Conservation (phyloP, 1,139 yeast genomes). For the Spathaspora sp. region DNA sequence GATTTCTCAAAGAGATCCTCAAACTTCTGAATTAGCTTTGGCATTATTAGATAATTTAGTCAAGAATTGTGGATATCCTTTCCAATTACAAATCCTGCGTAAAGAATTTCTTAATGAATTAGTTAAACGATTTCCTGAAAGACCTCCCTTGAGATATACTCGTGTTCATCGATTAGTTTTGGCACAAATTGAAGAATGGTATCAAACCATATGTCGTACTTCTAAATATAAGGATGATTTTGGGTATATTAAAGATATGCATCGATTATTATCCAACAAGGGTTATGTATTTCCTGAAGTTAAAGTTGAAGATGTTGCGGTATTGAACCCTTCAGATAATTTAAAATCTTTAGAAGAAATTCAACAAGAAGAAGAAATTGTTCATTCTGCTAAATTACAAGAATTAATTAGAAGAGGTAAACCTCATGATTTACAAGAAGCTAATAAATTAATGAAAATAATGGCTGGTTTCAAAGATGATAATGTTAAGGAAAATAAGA, state of each 20-base stretch:
- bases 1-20: constrained; percentile 80
- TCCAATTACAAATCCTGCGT: constrained; percentile 90
- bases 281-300: constrained; percentile 92
- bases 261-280: constrained; percentile 79
- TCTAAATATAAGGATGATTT: constrained; percentile 89
- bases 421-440: constrained; percentile 94
- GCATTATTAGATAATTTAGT: constrained; percentile 81
- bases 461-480: constrained; percentile 98
- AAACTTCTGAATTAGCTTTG: constrained; percentile 62
- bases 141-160: constrained; percentile 85
- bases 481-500: constrained; percentile 62
- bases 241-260: constrained; percentile 94
- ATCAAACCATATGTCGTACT: constrained; percentile 89
- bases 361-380: constrained; percentile 88
- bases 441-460: constrained; percentile 92
- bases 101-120: constrained; percentile 92
- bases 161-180: constrained; percentile 81
- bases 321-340: constrained; percentile 86
- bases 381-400: constrained; percentile 92
- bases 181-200: constrained; percentile 96
- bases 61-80: constrained; percentile 96
- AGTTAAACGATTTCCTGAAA: constrained; percentile 90
- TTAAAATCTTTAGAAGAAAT: constrained; percentile 87
- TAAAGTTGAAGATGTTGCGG: constrained; percentile 88
- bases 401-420: constrained; percentile 94